These are phyloP conservation scores for Corchorus capsularis DNA, from an alignment of 345 rosid genomes.

Conservation along the genomic window DNA sequence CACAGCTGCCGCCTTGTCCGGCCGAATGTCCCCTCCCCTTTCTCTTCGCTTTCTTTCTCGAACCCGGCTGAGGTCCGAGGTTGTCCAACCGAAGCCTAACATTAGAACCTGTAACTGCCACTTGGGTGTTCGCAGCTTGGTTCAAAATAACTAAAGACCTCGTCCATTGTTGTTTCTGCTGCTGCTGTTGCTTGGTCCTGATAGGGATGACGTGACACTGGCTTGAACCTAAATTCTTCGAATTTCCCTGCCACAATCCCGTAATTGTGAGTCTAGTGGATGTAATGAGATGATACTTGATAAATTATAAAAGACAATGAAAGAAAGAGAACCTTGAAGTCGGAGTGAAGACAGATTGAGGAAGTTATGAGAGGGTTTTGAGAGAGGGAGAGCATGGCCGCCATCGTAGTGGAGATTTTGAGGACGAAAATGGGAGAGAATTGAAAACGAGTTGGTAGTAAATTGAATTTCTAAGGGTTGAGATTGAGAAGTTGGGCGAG, in stretches of 20 bases:
- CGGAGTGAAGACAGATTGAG: conserved; percentile 20
- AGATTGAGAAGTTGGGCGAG: no score
- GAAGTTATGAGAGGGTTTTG: conserved; percentile 29
- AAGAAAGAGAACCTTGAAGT: conserved; percentile 33
- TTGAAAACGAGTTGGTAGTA: no score
- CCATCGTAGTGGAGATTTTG: conserved; percentile 33
- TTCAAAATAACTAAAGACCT: conserved; percentile 34
- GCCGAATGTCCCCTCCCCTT: conserved; percentile 93
- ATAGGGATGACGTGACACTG: conserved; percentile 29
- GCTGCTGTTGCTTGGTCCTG: conserved; percentile 9
- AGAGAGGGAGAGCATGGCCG: conserved; percentile 38
- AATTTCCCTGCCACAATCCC: conserved; percentile 37
- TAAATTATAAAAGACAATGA: not conserved
- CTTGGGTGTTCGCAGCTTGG: conserved; percentile 34
- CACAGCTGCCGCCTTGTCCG: conserved; percentile 92
- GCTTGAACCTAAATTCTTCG: conserved; percentile 30
- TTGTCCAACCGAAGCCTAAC: conserved; percentile 72
- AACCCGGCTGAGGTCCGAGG: conserved; percentile 88
- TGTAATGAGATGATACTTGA: not conserved
- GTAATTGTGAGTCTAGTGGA: not conserved
- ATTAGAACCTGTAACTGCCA: conserved; percentile 18
- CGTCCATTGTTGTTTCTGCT: not conserved
- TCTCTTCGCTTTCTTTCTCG: conserved; percentile 84
- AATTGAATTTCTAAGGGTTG: no score
- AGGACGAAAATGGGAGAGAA: not conserved